These are phyloP conservation scores for Rheum nobile DNA, from an alignment of 148 eudicot species.

Conservation along the genomic window DNA sequence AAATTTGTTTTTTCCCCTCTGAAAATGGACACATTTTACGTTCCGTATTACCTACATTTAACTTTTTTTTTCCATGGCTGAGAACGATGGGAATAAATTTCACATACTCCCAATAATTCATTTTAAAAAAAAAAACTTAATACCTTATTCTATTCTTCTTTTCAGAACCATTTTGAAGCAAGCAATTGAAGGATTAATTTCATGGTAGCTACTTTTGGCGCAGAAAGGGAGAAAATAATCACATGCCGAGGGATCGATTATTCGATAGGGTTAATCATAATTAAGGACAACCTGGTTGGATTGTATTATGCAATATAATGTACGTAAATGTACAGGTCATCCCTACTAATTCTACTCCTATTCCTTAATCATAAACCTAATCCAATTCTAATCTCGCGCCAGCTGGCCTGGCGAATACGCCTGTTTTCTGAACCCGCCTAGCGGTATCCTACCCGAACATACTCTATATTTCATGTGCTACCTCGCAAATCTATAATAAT, in stretches of 20 bases:
- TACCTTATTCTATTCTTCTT: background rate
- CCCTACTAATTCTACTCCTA: background rate
- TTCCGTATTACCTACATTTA: no score
- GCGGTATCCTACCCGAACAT: background rate
- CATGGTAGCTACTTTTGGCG: background rate
- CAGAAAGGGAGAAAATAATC: background rate
- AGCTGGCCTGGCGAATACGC: background rate
- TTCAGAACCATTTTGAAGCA: background rate
- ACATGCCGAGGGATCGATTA: background rate
- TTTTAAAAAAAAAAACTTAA: no score
- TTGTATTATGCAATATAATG: background rate
- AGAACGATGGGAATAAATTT: no score
- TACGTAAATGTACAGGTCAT: background rate
- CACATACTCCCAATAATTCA: no score
- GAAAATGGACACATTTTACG: no score
- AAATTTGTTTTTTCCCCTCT: no score
- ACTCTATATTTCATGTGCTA: background rate
- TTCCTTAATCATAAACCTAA: background rate
- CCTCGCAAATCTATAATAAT: background rate
- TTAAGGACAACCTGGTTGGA: conserved; percentile 2
- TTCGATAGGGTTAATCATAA: background rate
- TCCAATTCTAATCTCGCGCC: background rate
- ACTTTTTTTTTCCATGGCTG: no score
- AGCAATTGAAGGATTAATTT: background rate
- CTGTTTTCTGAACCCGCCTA: background rate